Conservation (phyloP, 1,139 yeast species). For the Meyerozyma smithsonii region DNA sequence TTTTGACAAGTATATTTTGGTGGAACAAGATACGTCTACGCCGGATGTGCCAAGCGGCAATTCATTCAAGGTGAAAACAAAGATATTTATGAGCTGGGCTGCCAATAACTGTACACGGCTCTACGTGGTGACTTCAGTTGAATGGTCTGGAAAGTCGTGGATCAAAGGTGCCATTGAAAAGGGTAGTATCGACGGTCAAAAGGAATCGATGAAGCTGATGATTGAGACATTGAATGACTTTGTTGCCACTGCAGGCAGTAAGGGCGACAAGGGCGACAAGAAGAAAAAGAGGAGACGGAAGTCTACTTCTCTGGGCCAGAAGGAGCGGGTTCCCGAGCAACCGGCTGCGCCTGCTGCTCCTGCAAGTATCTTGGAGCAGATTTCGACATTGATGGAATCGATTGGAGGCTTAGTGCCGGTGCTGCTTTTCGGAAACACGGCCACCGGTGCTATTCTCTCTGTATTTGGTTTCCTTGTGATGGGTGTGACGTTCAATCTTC, state of each 20-base stretch:
- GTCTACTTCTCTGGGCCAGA: constrained; percentile 9
- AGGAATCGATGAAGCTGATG: constrained; percentile 57
- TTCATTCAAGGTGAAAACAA: constrained; percentile 70
- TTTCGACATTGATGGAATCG: constrained; percentile 21
- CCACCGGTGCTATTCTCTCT: constrained; percentile 21
- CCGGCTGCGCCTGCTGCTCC: constrained; percentile 7
- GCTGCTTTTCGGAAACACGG: constrained; percentile 23
- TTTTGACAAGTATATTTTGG: constrained; percentile 49
- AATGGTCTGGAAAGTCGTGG: constrained; percentile 95
- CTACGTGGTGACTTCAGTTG: constrained; percentile 60
- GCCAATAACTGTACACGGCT: constrained; percentile 61
- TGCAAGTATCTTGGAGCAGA: constrained; percentile 16
- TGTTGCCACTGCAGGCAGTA: constrained; percentile 21
- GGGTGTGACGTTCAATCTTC: neutral
- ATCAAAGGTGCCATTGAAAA: constrained; percentile 87
- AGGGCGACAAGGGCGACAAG: constrained; percentile 12
- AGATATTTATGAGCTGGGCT: constrained; percentile 72
- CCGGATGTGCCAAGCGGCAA: constrained; percentile 97
- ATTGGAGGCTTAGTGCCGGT: constrained; percentile 28
- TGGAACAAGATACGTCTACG: constrained; percentile 66
- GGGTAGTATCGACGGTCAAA: constrained; percentile 90
- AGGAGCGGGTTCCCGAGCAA: constrained; percentile 8
- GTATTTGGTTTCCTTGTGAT: constrained; percentile 13
- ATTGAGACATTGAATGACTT: constrained; percentile 53
- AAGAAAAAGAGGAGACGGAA: constrained; percentile 22